A percentile compares a stretch with the other conserved stretches of the same genome.
phyloP scores from a whole-genome alignment of 768 basidiomycete genomes.

The Psilocybe tampanensis region DNA sequence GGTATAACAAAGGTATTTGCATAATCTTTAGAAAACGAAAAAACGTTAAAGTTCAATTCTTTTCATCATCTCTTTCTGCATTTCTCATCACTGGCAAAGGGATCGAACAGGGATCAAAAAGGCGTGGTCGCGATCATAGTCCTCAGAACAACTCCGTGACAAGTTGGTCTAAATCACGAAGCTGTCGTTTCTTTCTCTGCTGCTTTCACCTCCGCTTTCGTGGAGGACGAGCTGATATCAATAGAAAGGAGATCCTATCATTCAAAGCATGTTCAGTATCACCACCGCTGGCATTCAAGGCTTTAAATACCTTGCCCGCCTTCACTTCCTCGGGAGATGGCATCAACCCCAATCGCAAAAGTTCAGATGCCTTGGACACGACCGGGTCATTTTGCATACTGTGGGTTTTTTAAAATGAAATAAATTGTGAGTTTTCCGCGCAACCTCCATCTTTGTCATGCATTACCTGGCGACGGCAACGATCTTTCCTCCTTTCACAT shows the following conservation, averaged over 20 bases:
- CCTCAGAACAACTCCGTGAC: background rate
- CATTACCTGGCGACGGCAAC: conserved; percentile 66
- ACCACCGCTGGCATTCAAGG: background rate
- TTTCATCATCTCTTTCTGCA: no score
- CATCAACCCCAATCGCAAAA: conserved; percentile 80
- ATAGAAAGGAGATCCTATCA: conserved; percentile 41
- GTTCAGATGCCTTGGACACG: conserved; percentile 75
- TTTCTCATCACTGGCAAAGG: no score
- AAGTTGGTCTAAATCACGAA: background rate
- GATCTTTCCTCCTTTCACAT: conserved; percentile 63
- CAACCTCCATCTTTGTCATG: background rate
- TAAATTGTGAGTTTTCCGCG: conserved; percentile 11
- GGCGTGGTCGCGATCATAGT: no score
- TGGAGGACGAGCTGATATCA: conserved; percentile 38
- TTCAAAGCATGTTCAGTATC: conserved; percentile 4
- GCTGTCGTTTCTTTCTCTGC: conserved; percentile 23
- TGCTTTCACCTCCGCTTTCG: conserved; percentile 14
- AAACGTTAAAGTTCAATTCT: no score
- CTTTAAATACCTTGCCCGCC: conserved; percentile 62
- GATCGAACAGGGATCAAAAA: no score
- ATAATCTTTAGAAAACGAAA: no score
- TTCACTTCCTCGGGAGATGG: conserved; percentile 73
- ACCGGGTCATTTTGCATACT: conserved; percentile 86
- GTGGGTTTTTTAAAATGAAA: background rate
- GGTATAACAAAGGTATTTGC: no score